These are phyloP conservation scores for Thermomucor indicae-seudaticae DNA, from an alignment of 371 early-diverging fungal species.

Conservation along the genomic window DNA sequence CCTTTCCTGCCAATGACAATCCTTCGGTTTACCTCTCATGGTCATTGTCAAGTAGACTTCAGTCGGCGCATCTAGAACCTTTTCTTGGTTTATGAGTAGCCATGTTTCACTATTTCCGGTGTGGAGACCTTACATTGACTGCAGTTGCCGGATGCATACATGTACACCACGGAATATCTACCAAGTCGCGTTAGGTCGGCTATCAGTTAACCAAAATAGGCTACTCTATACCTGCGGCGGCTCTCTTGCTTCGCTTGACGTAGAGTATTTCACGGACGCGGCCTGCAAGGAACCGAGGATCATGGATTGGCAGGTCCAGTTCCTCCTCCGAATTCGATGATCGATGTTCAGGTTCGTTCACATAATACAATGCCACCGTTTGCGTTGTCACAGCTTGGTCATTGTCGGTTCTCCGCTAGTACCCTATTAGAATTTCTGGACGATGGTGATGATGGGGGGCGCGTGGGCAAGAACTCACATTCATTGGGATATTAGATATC, in stretches of 20 bases:
- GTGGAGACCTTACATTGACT: not conserved
- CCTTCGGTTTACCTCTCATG: not conserved
- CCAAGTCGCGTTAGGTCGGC: not conserved
- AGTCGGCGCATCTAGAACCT: not conserved
- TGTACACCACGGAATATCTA: not conserved
- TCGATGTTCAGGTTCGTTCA: not conserved
- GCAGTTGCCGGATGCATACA: not conserved
- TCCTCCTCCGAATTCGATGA: too few relatives aligned
- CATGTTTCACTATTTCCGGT: not conserved
- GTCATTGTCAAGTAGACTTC: slow-evolving; percentile 1
- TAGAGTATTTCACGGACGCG: not conserved
- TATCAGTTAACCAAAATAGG: not conserved
- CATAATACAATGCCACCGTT: slow-evolving; percentile 19
- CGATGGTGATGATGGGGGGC: not conserved
- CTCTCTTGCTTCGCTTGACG: not conserved
- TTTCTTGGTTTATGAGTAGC: not conserved
- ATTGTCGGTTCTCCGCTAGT: not conserved
- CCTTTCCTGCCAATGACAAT: not conserved
- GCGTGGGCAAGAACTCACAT: slow-evolving; percentile 12
- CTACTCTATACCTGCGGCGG: not conserved
- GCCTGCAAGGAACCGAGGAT: not conserved
- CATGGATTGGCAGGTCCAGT: not conserved
- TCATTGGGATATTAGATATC: slow-evolving; percentile 34
- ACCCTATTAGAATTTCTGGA: not conserved
- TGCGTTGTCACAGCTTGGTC: slow-evolving; percentile 11